Percentiles rank a stretch among this genome's conserved stretches.
Conservation (phyloP, 352 stramenopile genomes). For the Globisporangium uncinulatum region DNA sequence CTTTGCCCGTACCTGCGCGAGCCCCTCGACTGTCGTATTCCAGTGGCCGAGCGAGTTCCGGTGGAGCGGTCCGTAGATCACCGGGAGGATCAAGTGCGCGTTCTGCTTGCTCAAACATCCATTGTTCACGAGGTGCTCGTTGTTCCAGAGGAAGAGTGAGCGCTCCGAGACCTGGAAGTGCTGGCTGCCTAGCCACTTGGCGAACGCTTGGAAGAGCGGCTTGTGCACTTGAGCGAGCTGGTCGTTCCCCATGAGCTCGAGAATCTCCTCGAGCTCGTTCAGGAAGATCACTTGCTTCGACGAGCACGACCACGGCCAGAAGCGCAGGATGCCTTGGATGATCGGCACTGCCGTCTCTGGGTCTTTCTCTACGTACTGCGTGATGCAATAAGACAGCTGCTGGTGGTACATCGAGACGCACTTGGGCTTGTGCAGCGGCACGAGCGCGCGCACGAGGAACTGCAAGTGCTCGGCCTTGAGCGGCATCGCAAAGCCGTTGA, state of each 20-base stretch:
- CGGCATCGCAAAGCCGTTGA: conserved; percentile 99
- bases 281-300: conserved; percentile 96
- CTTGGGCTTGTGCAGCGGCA: conserved; percentile 98
- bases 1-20: conserved; percentile 56
- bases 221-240: conserved; percentile 76
- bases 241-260: conserved; percentile 92
- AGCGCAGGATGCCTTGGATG: conserved; percentile 93
- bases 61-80: conserved; percentile 92
- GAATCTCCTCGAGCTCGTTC: conserved; percentile 98
- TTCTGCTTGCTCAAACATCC: conserved; percentile 93
- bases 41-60: conserved; percentile 91
- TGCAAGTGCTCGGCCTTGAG: conserved; percentile 97
- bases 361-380: conserved; percentile 99
- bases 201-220: conserved; percentile 69
- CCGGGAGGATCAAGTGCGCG: conserved; percentile 89
- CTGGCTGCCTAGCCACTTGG: conserved; percentile 90
- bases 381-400: conserved; percentile 99
- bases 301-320: conserved; percentile 93
- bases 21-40: conserved; percentile 96
- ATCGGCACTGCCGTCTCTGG: conserved; percentile 94
- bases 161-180: conserved; percentile 97
- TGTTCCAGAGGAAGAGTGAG: conserved; percentile 98
- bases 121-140: conserved; percentile 96
- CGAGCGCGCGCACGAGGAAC: conserved; percentile 93
- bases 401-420: conserved; percentile 97